Base-by-base conservation (phyloP, 2,329 filamentous ascomycete genomes). In the Xylariaceae sp. region DNA sequence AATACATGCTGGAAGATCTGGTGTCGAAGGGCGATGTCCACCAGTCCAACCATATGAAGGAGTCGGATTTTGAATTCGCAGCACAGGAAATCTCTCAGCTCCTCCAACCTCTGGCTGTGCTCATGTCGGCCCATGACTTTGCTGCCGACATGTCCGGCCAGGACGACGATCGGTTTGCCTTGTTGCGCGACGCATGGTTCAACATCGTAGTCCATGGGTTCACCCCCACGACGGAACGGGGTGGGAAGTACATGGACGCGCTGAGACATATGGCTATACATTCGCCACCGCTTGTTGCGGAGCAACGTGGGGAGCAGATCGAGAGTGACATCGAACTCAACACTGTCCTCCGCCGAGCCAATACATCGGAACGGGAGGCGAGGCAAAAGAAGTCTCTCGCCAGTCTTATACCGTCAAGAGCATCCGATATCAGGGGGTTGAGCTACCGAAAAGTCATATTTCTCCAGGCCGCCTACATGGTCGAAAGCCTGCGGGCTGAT, bases 241-340 rank as follows among this genome's bases (percentile, higher is more conserved):
- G 83, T 13, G 83, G 81, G 57, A 76, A 78, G 50, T 79, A 94
- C 53, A 64, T 81, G 34, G 74, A 83, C 41, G 88, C 96, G 57
- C 71, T 99, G 14, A 80, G 85, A 16, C 71, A 86, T 24, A 81
- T 99, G 58, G 90, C 94, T 2, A 78, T 88, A 36, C 82, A 95
- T 62, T 95, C 89, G 9, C 82, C 85, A 18, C 85, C 92, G 0
- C 67, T 98, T 38, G 84, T 98, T 21, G 81, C 89, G 2, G 88
- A 95, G 57, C 85, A 94, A 58, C 81, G 88, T 42, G 84, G 87
- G 19, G 89, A 95, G 52, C 83, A 94, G 56, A 75, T 92, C 8
- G 92, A 98, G 62, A 96, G 89, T 59, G 92, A 97, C 50, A 90
- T 99, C 39, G 92, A 98, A 56, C 75, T 98, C 28, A 97, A 98